Conservation (phyloP, 2,329 filamentous ascomycete genomes). For the Cercospora sp. region DNA sequence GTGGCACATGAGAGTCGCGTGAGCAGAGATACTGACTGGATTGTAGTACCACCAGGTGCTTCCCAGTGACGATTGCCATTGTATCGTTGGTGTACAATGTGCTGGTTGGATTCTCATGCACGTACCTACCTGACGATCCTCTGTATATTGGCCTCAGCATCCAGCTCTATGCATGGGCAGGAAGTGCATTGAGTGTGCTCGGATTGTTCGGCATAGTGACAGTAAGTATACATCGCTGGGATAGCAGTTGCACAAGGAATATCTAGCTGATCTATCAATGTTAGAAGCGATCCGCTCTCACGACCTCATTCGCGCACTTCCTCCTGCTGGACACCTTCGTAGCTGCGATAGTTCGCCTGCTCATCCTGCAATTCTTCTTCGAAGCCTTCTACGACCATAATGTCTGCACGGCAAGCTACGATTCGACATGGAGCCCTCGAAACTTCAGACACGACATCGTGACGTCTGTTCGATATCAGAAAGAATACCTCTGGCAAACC, state of each 20-base stretch:
- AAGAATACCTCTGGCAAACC: conserved; percentile 25
- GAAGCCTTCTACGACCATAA: conserved; percentile 30
- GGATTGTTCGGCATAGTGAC: conserved; percentile 31
- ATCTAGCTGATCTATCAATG: neutral
- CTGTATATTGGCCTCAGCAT: conserved; percentile 32
- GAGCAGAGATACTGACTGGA: neutral
- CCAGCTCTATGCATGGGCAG: conserved; percentile 34
- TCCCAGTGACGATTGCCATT: conserved; percentile 29
- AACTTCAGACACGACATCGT: conserved; percentile 30
- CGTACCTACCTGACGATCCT: conserved; percentile 34
- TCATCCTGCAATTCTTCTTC: conserved; percentile 31
- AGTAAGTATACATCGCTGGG: conserved; percentile 19
- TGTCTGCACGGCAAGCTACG: conserved; percentile 28
- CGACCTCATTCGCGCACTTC: conserved; percentile 32
- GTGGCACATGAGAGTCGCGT: neutral
- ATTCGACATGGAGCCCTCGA: conserved; percentile 25
- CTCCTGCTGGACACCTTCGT: conserved; percentile 34
- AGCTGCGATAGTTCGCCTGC: conserved; percentile 28
- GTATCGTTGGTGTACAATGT: conserved; percentile 32
- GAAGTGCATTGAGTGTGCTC: conserved; percentile 29
- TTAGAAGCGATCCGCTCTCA: conserved; percentile 28
- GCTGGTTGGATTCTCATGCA: conserved; percentile 30
- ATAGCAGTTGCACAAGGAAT: neutral
- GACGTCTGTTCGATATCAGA: conserved; percentile 28
- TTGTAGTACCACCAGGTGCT: conserved; percentile 14